Base-by-base conservation (phyloP, 257 asterid species). In the Cynanchum wilfordii region DNA sequence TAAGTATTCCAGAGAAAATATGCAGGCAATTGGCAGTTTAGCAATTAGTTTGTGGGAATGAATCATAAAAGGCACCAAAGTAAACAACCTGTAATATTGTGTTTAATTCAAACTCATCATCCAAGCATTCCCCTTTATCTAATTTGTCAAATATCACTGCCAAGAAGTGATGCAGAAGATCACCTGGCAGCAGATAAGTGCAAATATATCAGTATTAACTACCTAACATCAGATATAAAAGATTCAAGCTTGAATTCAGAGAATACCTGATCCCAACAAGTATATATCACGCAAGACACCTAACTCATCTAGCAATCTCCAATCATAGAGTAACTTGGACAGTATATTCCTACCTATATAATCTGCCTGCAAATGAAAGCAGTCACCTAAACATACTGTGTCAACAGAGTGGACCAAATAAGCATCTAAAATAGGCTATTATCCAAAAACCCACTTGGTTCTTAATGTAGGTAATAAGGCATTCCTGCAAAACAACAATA, bases 31-130 rank as follows among this genome's bases (percentile, higher is more conserved):
- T 40, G 68, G 57, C 27, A n/a, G 16, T 44, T 74, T 51, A 20
- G 22, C 20, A 74, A 24, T 67, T 13, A 19, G 40, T 19, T 69
- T 19, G 13, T 16, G 57, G 65, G 58, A 25, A 50, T 65, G 10
- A 60, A 62, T 29, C 22, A 36, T 50, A 12, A 19, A 15, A 44
- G 45, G 24, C 49, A 8, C 40, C 68, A 16, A 27, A 78, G 74
- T 67, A 78, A 73, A 38, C 66, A 76, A 89, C 98, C 97, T 94
- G 98, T 86, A 91, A 81, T 66, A 88, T 84, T 36, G 96, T 94
- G 87, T 91, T 91, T 82, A 94, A 82, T 86, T 94, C 99, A 89
- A 92, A 94, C 73, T 94, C 99, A 78, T 94, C 99, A 72, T 94
- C 97, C 79, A 92, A 80, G 36, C 88, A 65, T 77, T 88, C 96